Evolutionary conservation across 768 basidiomycete species (phyloP).

Genomic region (Suillus subaureus): DNA sequence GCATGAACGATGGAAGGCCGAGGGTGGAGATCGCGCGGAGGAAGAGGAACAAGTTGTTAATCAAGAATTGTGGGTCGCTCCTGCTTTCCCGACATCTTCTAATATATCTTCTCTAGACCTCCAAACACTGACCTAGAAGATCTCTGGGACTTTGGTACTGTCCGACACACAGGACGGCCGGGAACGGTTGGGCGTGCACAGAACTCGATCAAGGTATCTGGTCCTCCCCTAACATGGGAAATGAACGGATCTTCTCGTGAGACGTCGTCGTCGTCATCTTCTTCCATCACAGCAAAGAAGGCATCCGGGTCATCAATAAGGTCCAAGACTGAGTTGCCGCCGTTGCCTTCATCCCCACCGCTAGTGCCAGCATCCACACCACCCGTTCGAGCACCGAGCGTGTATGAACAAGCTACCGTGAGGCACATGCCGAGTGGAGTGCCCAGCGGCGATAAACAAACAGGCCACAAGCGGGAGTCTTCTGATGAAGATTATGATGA

Average conservation of each 20-base stretch:
- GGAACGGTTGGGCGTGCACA: slow-evolving; percentile 68
- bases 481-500: slow-evolving; percentile 70
- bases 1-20: slow-evolving; percentile 90
- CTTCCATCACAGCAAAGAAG: slow-evolving; percentile 33
- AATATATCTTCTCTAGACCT: slow-evolving; percentile 40
- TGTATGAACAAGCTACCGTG: slow-evolving; percentile 67
- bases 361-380: slow-evolving; percentile 49
- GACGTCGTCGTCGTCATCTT: slow-evolving; percentile 35
- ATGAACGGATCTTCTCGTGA: slow-evolving; percentile 58
- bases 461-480: slow-evolving; percentile 45
- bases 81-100: slow-evolving; percentile 9
- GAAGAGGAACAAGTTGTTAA: slow-evolving; percentile 66
- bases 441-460: slow-evolving; percentile 26
- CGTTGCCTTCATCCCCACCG: slow-evolving; percentile 54
- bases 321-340: slow-evolving; percentile 62
- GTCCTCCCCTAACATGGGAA: slow-evolving; percentile 80
- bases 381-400: slow-evolving; percentile 36
- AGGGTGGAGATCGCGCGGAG: slow-evolving; percentile 77
- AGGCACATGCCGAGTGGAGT: slow-evolving; percentile 50
- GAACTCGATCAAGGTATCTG: slow-evolving; percentile 59
- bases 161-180: slow-evolving; percentile 67
- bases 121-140: slow-evolving; percentile 70
- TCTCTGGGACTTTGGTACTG: slow-evolving; percentile 97
- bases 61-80: slow-evolving; percentile 61
- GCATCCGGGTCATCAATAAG: slow-evolving; percentile 46